A percentile compares a stretch with the other conserved stretches of the same genome.
phyloP scores from a whole-genome alignment of 371 early-diverging fungal species.

The Rhizopus arrhizus region DNA sequence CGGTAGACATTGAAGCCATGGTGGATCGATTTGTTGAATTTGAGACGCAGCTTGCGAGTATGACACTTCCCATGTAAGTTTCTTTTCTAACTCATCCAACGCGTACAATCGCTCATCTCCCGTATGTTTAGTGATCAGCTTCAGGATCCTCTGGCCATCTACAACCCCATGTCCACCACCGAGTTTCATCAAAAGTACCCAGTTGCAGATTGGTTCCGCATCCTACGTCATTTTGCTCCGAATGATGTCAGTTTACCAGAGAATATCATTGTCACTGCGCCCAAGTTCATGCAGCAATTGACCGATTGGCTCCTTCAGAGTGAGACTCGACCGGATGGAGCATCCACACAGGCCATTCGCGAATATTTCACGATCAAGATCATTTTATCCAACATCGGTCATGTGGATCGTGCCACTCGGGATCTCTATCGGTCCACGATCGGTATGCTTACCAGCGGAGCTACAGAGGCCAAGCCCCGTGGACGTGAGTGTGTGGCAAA shows the following conservation, averaged over 20 bases:
- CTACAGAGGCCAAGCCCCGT: slow-evolving; percentile 41
- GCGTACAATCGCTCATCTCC: not conserved
- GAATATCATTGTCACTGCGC: slow-evolving; percentile 17
- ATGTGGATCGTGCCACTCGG: slow-evolving; percentile 23
- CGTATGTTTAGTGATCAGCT: slow-evolving; percentile 30
- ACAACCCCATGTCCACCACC: slow-evolving; percentile 50
- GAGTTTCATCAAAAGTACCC: slow-evolving; percentile 40
- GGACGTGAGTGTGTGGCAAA: slow-evolving; percentile 48
- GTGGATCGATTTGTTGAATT: slow-evolving; percentile 52
- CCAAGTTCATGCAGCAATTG: slow-evolving; percentile 12
- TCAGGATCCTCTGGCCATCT: slow-evolving; percentile 50
- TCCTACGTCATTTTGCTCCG: slow-evolving; percentile 16
- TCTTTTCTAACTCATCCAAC: not conserved
- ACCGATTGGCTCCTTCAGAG: slow-evolving; percentile 18
- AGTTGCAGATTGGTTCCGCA: slow-evolving; percentile 29
- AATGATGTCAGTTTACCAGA: slow-evolving; percentile 13
- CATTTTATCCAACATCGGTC: slow-evolving; percentile 13
- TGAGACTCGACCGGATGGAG: slow-evolving; percentile 1
- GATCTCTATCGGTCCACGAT: slow-evolving; percentile 22
- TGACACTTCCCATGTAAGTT: slow-evolving; percentile 34
- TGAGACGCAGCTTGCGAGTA: slow-evolving; percentile 52
- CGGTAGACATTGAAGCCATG: slow-evolving; percentile 20
- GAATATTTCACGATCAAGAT: slow-evolving; percentile 20
- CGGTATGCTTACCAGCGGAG: slow-evolving; percentile 35
- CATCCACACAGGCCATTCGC: slow-evolving; percentile 13